Evolutionary conservation across 305 asterid genomes (phyloP).

Genomic region (Andrographis paniculata): DNA sequence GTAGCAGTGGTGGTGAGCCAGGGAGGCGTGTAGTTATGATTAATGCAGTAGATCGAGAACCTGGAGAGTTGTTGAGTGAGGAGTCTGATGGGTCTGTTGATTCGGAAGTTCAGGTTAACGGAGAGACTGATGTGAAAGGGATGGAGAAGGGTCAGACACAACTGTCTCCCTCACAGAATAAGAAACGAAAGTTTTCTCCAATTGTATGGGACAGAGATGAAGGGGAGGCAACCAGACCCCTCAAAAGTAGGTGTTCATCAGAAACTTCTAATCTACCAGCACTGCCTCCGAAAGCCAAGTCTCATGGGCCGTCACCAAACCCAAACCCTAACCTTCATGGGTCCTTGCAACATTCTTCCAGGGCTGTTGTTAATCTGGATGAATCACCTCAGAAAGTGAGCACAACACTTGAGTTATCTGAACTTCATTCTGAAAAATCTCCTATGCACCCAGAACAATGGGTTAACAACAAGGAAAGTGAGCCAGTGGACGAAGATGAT

Average conservation of each 20-base stretch:
- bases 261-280: slow-evolving; percentile 16
- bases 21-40: slow-evolving; percentile 27
- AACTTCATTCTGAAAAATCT: slow-evolving; percentile 21
- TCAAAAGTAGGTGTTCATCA: slow-evolving; percentile 24
- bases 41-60: slow-evolving; percentile 46
- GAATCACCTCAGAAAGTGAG: slow-evolving; percentile 23
- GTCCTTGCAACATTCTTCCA: slow-evolving; percentile 20
- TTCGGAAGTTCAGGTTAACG: slow-evolving; percentile 25
- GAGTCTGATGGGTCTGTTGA: slow-evolving; percentile 70
- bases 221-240: slow-evolving; percentile 25
- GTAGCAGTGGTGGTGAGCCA: slow-evolving; percentile 28
- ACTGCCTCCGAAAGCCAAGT: slow-evolving; percentile 21
- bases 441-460: slow-evolving; percentile 28
- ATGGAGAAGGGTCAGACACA: slow-evolving; percentile 28
- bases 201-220: slow-evolving; percentile 86
- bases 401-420: slow-evolving; percentile 21
- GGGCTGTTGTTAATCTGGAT: slow-evolving; percentile 18
- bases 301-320: slow-evolving; percentile 16
- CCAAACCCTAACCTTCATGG: slow-evolving; percentile 22
- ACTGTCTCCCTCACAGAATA: slow-evolving; percentile 15
- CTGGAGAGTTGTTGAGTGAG: slow-evolving; percentile 82
- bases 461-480: slow-evolving; percentile 20
- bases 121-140: slow-evolving; percentile 28
- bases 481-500: slow-evolving; percentile 28
- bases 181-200: slow-evolving; percentile 71